Percentiles rank a stretch among this genome's conserved stretches.
Conservation (phyloP, 345 rosid species). For the Bretschneidera sinensis region DNA sequence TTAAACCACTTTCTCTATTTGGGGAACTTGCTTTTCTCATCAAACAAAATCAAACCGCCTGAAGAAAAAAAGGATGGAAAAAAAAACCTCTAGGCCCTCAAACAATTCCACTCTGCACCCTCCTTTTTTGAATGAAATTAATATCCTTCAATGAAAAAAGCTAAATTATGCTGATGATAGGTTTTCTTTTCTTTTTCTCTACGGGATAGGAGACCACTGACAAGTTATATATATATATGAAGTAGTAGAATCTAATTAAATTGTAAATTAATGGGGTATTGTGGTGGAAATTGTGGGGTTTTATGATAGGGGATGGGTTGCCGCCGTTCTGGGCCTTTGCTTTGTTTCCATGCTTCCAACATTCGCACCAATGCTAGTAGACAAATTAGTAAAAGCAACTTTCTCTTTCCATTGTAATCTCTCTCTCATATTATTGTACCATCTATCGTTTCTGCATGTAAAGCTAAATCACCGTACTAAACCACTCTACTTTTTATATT, state of each 20-base stretch:
- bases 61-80: no score
- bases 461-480: constrained; percentile 13
- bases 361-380: constrained; percentile 53
- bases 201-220: neutral
- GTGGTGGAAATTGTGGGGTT: constrained; percentile 18
- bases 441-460: constrained; percentile 34
- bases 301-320: constrained; percentile 41
- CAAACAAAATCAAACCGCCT: constrained; percentile 5
- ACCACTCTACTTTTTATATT: neutral
- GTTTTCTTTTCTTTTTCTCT: constrained; percentile 11
- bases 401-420: constrained; percentile 11
- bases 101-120: neutral
- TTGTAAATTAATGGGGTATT: neutral
- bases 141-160: constrained; percentile 7
- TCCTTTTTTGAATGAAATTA: neutral
- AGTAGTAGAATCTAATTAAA: neutral
- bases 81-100: no score
- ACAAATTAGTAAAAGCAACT: constrained; percentile 31
- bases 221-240: no score
- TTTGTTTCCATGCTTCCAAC: constrained; percentile 89
- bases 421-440: constrained; percentile 23
- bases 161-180: constrained; percentile 13
- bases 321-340: constrained; percentile 57
- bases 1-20: constrained; percentile 11
- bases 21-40: constrained; percentile 15